Conservation (phyloP, 2,329 filamentous ascomycete species). For the Verruconis gallopava region DNA sequence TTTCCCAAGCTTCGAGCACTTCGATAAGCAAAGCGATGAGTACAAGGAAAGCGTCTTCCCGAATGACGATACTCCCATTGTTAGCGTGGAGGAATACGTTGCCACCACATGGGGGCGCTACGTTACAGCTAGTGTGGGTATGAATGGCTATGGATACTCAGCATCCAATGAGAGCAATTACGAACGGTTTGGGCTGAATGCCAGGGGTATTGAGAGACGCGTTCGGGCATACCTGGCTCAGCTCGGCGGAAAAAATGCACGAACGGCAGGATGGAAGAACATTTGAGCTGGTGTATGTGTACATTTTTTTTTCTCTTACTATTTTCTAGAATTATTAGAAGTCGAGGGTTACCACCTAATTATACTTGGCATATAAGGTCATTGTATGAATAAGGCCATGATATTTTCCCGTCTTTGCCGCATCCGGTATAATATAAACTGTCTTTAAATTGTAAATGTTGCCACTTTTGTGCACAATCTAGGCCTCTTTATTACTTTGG, state of each 20-base stretch:
- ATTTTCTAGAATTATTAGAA: no score
- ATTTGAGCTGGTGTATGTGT: no score
- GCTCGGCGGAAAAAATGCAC: conserved; percentile 10
- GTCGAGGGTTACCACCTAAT: no score
- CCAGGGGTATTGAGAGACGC: not conserved
- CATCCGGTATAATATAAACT: no score
- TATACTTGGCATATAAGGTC: no score
- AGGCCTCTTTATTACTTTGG: no score
- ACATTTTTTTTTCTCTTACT: no score
- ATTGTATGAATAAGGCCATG: no score
- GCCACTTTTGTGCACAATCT: no score
- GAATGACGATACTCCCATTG: not conserved
- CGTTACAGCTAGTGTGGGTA: conserved; percentile 15
- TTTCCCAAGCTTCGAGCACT: not conserved
- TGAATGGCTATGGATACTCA: conserved; percentile 14
- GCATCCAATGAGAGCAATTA: not conserved
- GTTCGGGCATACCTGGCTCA: conserved; percentile 23
- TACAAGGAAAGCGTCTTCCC: conserved; percentile 24
- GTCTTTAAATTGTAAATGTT: no score
- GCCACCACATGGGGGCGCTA: conserved; percentile 9
- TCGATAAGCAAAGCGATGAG: conserved; percentile 15
- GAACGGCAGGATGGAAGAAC: not conserved
- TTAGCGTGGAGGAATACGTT: conserved; percentile 10
- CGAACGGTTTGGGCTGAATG: not conserved
- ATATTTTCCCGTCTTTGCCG: no score